Base-by-base conservation (phyloP, 495 filamentous ascomycete genomes). In the Trichoderma reesei region DNA sequence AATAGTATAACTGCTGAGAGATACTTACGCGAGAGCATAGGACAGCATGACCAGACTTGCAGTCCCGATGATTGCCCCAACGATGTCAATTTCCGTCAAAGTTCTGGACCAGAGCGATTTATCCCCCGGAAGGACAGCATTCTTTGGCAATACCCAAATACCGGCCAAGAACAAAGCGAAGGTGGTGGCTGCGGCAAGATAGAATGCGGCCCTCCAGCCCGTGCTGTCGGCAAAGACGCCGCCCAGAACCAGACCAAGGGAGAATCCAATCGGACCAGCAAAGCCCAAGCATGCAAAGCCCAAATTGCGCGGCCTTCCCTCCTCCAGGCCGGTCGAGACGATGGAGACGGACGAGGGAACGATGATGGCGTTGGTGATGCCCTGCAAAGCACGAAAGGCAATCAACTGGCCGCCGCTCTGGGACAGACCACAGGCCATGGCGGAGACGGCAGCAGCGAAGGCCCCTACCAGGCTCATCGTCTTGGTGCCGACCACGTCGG, bases 211-310 rank as follows among this genome's bases (percentile, higher is more conserved):
- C 1, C 66, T 60, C 68, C 68, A 70, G 8, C 65, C 67, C 3
- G 39, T 42, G 60, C 34, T 62, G 6, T 80, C 68, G 2, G 77
- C 68, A 56, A 86, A 80, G 7, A 85, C 64, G 7, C 84, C 83
- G 26, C 79, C 81, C 3, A 86, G 68, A 0, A 86, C 74, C 1
- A 86, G 71, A 0, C 84, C 83, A 9, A 83, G 42, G 0, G 78
- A 76, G 69, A 81, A 86, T 3, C 83, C 84, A 20, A 85, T 44
- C 0, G 80, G 80, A 63, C 79, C 76, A 3, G 77, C 79, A 4
- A 79, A 65, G 0, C 83, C 84, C 7, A 83, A 64, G 46, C 72
- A 76, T 0, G 80, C 77, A 66, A 86, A 85, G 0, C 72, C 83
- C 0, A 83, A 65, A 62, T 85, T 88, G 6, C 84, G 69, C 34